Percentiles rank a stretch among this genome's conserved stretches.
Evolutionary conservation across 208 protist species (phyloP).

Genomic region (Leishmania aethiopica): DNA sequence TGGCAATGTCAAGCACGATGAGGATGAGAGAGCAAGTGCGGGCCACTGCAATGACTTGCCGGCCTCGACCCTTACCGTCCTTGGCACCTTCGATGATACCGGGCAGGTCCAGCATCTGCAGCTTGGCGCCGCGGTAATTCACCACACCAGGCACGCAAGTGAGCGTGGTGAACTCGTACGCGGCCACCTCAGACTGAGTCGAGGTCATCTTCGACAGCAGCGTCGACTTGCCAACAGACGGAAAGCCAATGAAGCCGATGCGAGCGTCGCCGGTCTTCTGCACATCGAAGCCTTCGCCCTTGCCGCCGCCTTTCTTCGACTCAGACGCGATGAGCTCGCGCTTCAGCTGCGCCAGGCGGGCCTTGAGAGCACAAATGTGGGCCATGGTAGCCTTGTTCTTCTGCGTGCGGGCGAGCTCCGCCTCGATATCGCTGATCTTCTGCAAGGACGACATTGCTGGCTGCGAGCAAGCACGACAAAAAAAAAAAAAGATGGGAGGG

Average conservation of each 20-base stretch:
- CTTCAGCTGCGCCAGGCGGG: constrained; percentile 97
- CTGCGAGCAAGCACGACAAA: not conserved
- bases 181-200: constrained; percentile 97
- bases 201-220: constrained; percentile 97
- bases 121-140: constrained; percentile 94
- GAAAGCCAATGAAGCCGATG: constrained; percentile 98
- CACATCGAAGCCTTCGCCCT: constrained; percentile 98
- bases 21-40: constrained; percentile 98
- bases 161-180: constrained; percentile 99
- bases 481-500: too few species aligned
- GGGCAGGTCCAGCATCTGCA: constrained; percentile 96
- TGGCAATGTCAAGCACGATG: constrained; percentile 97
- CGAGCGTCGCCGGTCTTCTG: constrained; percentile 97
- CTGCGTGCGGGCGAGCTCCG: constrained; percentile 97
- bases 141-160: constrained; percentile 98
- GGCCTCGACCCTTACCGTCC: constrained; percentile 98
- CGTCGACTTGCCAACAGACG: constrained; percentile 98
- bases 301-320: constrained; percentile 89
- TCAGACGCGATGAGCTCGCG: constrained; percentile 94
- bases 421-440: constrained; percentile 97
- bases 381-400: constrained; percentile 98
- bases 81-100: constrained; percentile 99
- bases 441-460: constrained; percentile 55
- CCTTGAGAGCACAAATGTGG: constrained; percentile 98
- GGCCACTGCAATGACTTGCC: constrained; percentile 97